Evolutionary conservation across 2,329 filamentous ascomycete genomes (phyloP).

Genomic region (Setomelanomma holmii): DNA sequence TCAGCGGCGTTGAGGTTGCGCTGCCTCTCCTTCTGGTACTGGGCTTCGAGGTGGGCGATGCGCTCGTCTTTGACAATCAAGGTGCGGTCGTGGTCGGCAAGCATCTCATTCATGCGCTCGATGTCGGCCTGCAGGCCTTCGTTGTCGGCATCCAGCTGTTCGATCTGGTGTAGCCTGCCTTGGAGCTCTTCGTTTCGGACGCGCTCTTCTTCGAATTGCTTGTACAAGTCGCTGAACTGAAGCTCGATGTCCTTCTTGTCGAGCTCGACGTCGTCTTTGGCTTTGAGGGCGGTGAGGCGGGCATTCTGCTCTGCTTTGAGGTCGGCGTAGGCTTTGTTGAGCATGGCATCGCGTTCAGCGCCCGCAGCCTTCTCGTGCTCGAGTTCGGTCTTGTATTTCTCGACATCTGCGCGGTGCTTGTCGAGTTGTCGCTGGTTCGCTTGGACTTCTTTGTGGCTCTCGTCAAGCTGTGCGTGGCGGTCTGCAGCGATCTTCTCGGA

Average conservation of each 20-base stretch:
- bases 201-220: slow-evolving; percentile 15
- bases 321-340: slow-evolving; percentile 15
- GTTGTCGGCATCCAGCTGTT: slow-evolving; percentile 5
- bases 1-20: slow-evolving; percentile 15
- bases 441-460: neutral
- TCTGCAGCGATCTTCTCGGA: neutral
- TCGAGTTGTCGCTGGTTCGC: neutral
- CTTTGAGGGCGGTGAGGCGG: neutral
- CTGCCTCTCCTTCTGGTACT: slow-evolving; percentile 25
- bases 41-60: slow-evolving; percentile 28
- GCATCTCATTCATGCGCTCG: slow-evolving; percentile 9
- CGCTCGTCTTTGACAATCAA: slow-evolving; percentile 34
- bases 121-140: slow-evolving; percentile 17
- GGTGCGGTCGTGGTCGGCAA: slow-evolving; percentile 18
- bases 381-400: slow-evolving; percentile 1
- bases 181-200: slow-evolving; percentile 14
- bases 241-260: slow-evolving; percentile 7
- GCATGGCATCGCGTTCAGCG: neutral
- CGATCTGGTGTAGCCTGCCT: slow-evolving; percentile 4
- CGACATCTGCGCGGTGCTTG: neutral
- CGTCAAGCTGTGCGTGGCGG: neutral
- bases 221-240: slow-evolving; percentile 16
- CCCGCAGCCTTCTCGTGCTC: slow-evolving; percentile 5
- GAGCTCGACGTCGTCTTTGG: slow-evolving; percentile 9
- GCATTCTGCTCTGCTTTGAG: neutral